phyloP scores from a whole-genome alignment of 1,284 basidiomycete genomes.

The Stygiomarasmius scandens region DNA sequence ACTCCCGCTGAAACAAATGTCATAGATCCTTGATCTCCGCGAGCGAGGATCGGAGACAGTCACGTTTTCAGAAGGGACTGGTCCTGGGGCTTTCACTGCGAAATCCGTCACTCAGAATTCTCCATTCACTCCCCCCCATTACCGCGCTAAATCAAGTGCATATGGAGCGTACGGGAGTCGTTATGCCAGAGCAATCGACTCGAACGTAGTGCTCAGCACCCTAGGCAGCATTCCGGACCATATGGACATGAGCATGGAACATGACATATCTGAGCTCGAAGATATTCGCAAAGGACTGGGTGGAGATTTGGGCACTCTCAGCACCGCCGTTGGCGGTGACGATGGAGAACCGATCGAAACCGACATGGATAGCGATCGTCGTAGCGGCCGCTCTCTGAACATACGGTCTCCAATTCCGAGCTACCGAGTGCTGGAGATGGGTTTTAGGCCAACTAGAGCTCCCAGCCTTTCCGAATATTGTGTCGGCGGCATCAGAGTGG shows the following conservation, averaged over 20 bases:
- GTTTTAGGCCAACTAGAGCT: constrained; percentile 35
- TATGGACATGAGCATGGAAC: constrained; percentile 47
- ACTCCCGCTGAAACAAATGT: neutral
- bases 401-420: constrained; percentile 51
- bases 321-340: constrained; percentile 49
- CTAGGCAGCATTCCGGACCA: constrained; percentile 62
- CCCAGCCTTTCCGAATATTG: constrained; percentile 34
- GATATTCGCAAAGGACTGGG: constrained; percentile 49
- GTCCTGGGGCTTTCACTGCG: constrained; percentile 61
- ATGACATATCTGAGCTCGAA: constrained; percentile 58
- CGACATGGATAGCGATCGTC: constrained; percentile 15
- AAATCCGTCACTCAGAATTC: constrained; percentile 56
- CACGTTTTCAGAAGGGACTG: constrained; percentile 66
- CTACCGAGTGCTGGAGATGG: constrained; percentile 55
- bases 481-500: constrained; percentile 60
- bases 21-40: constrained; percentile 74
- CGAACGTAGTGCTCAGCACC: constrained; percentile 69
- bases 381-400: constrained; percentile 8
- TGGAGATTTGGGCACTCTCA: constrained; percentile 45
- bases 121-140: constrained; percentile 50
- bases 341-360: constrained; percentile 48
- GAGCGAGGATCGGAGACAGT: constrained; percentile 76
- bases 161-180: constrained; percentile 25
- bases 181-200: constrained; percentile 46
- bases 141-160: constrained; percentile 38